Evolutionary conservation across 164 flowering plant species (phyloP).

Genomic region (Tetrastigma voinierianum): DNA sequence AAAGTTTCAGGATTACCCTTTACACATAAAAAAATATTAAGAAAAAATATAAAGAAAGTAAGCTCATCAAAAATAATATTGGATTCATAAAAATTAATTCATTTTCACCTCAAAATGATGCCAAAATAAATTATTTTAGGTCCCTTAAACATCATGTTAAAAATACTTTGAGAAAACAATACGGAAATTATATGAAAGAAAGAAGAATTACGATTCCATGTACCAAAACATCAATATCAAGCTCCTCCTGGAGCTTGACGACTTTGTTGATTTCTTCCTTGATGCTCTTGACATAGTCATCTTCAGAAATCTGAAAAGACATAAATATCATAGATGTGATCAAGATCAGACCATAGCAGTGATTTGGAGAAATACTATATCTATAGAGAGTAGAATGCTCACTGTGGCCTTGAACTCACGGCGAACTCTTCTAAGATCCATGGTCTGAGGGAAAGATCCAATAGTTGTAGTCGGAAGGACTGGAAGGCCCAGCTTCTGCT

Average conservation of each 20-base stretch:
- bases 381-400: slow-evolving; percentile 12
- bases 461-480: slow-evolving; percentile 94
- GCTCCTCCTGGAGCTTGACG: slow-evolving; percentile 91
- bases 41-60: too few relatives aligned
- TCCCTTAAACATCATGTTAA: too few relatives aligned
- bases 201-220: too few relatives aligned
- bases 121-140: too few relatives aligned
- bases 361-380: background rate
- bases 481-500: slow-evolving; percentile 92
- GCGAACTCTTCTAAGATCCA: slow-evolving; percentile 84
- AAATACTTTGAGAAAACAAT: background rate
- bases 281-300: slow-evolving; percentile 69
- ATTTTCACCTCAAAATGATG: too few relatives aligned
- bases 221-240: slow-evolving; percentile 92
- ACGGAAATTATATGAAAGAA: too few relatives aligned
- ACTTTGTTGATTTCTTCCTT: slow-evolving; percentile 85
- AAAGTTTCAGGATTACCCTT: too few relatives aligned
- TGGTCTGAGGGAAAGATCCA: slow-evolving; percentile 97
- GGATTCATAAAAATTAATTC: too few relatives aligned
- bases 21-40: too few relatives aligned
- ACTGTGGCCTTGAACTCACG: slow-evolving; percentile 94
- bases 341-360: background rate
- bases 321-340: background rate
- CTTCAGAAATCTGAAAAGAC: slow-evolving; percentile 67
- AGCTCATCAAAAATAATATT: too few relatives aligned